Base-by-base conservation (phyloP, 2,329 filamentous ascomycete species). In the Botryotinia convoluta region DNA sequence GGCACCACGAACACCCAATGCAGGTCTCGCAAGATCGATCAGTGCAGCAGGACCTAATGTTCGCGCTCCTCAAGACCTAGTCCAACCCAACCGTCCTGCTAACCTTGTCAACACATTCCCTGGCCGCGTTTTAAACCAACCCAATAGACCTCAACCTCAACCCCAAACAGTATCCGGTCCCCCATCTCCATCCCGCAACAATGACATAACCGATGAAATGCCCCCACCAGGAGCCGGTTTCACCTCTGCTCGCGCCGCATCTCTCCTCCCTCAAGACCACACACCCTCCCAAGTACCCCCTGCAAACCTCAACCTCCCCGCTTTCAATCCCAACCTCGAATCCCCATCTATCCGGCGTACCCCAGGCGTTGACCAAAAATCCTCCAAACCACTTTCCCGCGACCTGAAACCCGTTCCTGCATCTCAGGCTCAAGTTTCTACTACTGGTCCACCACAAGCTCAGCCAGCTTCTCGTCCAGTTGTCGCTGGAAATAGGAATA, bases 301-400 rank as follows among this genome's bases (percentile, higher is more conserved):
- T 82, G 5, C 81, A 85, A 6, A 81, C 83, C 82, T 84, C 54
- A 82, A 83, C 12, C 84, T 84, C 9, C 86, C 89, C 20, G 84
- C 86, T 37, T 95, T 95, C 81, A 92, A 95, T 77, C 92, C 92
- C 4, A 90, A 90, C 73, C 87, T 90, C 9, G 92, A 95, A 78
- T 93, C 91, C 75, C 94, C 95, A 0, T 96, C 94, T 0, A 94
- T 97, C 79, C 89, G 93, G 75, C 95, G 95, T 80, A 98, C 95
- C 0, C 92, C 92, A 0, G 95, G 95, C 3, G 88, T 98, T 57
- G 94, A 98, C 79, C 93, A 97, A 79, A 90, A 84, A 35, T 91
- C 74, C 39, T 95, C 92, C 7, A 91, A 91, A 70, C 93, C 94
- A 0, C 84, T 97, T 2, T 87, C 87, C 6, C 88, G 87, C 75